Percentiles rank a stretch among this genome's conserved stretches.
Evolutionary conservation across 2,329 filamentous ascomycete species (phyloP).

Genomic region (Fusarium liriodendri): DNA sequence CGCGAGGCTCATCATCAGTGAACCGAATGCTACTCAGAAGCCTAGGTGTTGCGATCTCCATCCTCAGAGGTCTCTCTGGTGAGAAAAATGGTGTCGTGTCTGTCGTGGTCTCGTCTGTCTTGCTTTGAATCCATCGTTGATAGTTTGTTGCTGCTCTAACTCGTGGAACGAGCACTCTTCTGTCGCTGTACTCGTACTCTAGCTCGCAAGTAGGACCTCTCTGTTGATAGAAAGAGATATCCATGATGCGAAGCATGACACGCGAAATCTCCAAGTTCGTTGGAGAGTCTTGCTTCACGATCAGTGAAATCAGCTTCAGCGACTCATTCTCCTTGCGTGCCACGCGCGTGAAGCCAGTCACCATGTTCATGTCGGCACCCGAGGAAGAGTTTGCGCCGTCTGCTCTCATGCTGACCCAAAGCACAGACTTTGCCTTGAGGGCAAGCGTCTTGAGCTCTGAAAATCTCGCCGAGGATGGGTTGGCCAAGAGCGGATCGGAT

Average conservation of each 20-base stretch:
- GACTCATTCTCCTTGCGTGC: not conserved
- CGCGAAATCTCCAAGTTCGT: not conserved
- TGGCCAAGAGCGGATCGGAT: accelerated
- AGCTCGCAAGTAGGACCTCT: not conserved
- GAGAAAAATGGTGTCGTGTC: not conserved
- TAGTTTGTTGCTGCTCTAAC: not conserved
- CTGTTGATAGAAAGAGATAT: conserved; percentile 11
- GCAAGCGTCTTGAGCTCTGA: not conserved
- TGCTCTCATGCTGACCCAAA: conserved; percentile 10
- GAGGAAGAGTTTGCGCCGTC: accelerated
- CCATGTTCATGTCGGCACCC: not conserved
- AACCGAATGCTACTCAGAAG: not conserved
- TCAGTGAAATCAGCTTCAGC: not conserved
- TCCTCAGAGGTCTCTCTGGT: not conserved
- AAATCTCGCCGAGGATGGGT: not conserved
- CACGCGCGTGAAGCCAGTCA: not conserved
- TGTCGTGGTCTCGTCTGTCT: not conserved
- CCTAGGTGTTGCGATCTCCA: not conserved
- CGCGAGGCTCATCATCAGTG: not conserved
- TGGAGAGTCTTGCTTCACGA: not conserved
- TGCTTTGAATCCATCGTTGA: not conserved
- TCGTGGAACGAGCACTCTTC: not conserved
- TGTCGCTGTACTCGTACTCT: conserved; percentile 21
- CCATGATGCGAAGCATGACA: conserved; percentile 4
- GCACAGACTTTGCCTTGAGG: not conserved